Evolutionary conservation across 1,284 basidiomycete genomes (phyloP).

Genomic region (Ceraceosorus guamensis): DNA sequence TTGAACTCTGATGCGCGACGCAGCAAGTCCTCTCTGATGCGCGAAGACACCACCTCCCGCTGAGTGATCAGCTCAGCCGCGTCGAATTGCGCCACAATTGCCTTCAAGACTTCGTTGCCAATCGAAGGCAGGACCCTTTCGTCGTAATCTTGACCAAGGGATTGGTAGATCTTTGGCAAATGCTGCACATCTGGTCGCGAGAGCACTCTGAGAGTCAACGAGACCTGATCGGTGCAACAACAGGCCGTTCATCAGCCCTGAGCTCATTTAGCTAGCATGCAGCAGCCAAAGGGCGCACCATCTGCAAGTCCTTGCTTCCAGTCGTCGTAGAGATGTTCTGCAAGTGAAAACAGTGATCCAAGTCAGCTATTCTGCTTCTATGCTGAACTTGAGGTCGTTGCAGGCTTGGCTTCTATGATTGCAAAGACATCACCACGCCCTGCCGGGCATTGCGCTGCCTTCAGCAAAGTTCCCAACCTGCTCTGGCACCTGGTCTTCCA

Average conservation of each 20-base stretch:
- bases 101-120: conserved; percentile 91
- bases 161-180: conserved; percentile 89
- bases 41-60: conserved; percentile 68
- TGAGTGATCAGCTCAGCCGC: conserved; percentile 83
- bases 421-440: no score
- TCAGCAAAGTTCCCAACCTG: no score
- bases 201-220: conserved; percentile 89
- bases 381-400: no score
- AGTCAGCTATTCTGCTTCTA: no score
- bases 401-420: no score
- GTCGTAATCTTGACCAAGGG: conserved; percentile 89
- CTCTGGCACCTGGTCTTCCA: no score
- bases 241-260: no score
- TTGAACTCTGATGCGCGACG: conserved; percentile 94
- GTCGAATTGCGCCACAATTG: conserved; percentile 96
- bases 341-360: no score
- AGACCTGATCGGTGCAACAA: no score
- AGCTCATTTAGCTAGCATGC: no score
- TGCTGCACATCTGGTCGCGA: conserved; percentile 84
- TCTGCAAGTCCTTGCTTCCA: conserved; percentile 91
- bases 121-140: conserved; percentile 67
- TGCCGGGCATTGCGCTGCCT: no score
- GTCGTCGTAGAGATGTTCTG: conserved; percentile 89
- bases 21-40: conserved; percentile 84
- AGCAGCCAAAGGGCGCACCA: no score